Conservation (phyloP, 2,329 filamentous ascomycete genomes). For the Neonectria punicea region DNA sequence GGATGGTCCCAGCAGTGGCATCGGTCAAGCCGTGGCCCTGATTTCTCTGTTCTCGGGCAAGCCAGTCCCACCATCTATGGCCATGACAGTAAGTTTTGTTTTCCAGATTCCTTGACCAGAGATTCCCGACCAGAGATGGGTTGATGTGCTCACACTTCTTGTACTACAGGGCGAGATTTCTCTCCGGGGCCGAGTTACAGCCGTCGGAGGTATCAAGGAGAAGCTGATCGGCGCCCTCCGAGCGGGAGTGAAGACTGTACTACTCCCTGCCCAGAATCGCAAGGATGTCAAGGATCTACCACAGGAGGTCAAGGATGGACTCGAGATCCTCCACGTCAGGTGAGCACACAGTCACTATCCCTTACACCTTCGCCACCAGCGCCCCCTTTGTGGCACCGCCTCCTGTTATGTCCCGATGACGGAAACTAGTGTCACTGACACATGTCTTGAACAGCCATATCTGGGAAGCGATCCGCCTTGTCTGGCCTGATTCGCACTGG, state of each 20-base stretch:
- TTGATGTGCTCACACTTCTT: conserved; percentile 39
- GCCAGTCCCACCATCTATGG: conserved; percentile 87
- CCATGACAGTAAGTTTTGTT: conserved; percentile 81
- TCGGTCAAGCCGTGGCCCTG: conserved; percentile 92
- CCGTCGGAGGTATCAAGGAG: conserved; percentile 98
- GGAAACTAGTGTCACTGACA: conserved; percentile 44
- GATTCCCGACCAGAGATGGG: conserved; percentile 1
- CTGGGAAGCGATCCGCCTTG: conserved; percentile 89
- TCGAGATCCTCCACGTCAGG: conserved; percentile 91
- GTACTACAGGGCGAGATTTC: conserved; percentile 72
- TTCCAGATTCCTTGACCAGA: conserved; percentile 30
- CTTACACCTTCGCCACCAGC: conserved; percentile 30
- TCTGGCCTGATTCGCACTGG: conserved; percentile 93
- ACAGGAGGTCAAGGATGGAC: conserved; percentile 84
- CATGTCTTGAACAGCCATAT: conserved; percentile 72
- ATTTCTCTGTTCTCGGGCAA: conserved; percentile 90
- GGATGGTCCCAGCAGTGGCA: conserved; percentile 86
- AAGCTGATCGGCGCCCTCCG: conserved; percentile 95
- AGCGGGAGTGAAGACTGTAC: conserved; percentile 92
- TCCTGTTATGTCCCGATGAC: conserved; percentile 33
- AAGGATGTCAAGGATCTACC: conserved; percentile 95
- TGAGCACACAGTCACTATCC: conserved; percentile 57
- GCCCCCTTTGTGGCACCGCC: conserved; percentile 28
- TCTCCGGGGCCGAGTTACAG: conserved; percentile 88
- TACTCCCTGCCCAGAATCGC: conserved; percentile 87